Conservation (phyloP, 108 stramenopile species). For the Nitzschia sp. region DNA sequence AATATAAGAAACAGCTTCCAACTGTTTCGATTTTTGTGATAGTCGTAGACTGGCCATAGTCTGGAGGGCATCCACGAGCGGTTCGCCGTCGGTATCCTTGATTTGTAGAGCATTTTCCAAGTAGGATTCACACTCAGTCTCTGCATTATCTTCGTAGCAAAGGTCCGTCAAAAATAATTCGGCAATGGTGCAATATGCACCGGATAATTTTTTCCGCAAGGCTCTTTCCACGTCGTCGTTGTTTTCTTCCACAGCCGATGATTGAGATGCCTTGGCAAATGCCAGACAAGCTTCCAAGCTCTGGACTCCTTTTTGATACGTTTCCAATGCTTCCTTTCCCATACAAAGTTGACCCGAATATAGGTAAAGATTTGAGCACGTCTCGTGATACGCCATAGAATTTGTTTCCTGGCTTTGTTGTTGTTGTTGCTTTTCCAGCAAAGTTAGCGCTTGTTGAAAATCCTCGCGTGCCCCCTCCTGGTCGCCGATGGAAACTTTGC, state of each 20-base stretch:
- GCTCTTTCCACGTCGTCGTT: conserved; percentile 18
- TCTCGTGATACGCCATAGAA: conserved; percentile 40
- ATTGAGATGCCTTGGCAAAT: conserved; percentile 12
- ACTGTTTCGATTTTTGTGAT: conserved; percentile 71
- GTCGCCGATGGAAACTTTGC: conserved; percentile 68
- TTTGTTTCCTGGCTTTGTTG: conserved; percentile 6
- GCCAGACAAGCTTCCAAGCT: conserved; percentile 45
- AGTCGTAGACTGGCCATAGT: conserved; percentile 80
- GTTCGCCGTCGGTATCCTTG: conserved; percentile 46
- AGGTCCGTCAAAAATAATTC: conserved; percentile 90
- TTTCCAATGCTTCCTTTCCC: conserved; percentile 66
- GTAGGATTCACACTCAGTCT: conserved; percentile 63
- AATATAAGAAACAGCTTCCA: conserved; percentile 68
- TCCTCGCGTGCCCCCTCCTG: conserved; percentile 59
- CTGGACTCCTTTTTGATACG: conserved; percentile 55
- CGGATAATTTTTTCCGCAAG: conserved; percentile 60
- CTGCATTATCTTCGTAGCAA: conserved; percentile 85
- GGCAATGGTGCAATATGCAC: conserved; percentile 76
- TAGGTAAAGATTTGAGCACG: conserved; percentile 56
- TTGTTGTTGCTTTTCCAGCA: conserved; percentile 37
- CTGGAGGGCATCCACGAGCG: conserved; percentile 79
- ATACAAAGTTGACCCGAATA: conserved; percentile 79
- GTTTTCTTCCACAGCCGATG: conserved; percentile 20
- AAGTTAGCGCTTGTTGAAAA: conserved; percentile 60
- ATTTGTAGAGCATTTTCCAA: conserved; percentile 61